Conservation (phyloP, 2,329 filamentous ascomycete species). For the Talaromyces amestolkiae region DNA sequence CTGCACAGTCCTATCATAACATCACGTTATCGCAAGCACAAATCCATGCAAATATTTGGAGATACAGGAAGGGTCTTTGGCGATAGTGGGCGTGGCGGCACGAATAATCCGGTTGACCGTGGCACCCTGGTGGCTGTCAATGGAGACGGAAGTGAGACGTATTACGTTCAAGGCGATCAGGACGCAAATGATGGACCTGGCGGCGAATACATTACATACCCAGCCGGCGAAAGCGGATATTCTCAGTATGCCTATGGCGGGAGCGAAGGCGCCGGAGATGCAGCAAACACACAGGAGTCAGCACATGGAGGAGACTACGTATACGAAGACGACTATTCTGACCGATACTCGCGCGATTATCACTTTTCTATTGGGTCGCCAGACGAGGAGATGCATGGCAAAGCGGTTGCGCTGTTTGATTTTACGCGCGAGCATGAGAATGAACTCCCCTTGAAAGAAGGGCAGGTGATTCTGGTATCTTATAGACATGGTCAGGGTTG, state of each 20-base stretch:
- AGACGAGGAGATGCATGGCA: conserved; percentile 96
- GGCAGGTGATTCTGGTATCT: conserved; percentile 93
- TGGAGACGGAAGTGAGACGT: conserved; percentile 69
- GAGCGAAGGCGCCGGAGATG: conserved; percentile 46
- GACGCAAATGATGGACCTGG: conserved; percentile 65
- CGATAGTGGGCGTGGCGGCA: conserved; percentile 39
- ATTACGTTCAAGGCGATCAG: conserved; percentile 68
- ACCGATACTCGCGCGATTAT: conserved; percentile 84
- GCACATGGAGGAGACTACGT: conserved; percentile 30
- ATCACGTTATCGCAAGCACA: conserved; percentile 81
- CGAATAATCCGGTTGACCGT: conserved; percentile 56
- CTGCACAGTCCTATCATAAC: conserved; percentile 84
- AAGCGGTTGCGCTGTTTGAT: conserved; percentile 91
- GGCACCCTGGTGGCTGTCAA: conserved; percentile 67
- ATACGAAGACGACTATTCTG: conserved; percentile 50
- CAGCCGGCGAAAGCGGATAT: conserved; percentile 61
- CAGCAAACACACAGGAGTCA: conserved; percentile 53
- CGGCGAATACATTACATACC: conserved; percentile 78
- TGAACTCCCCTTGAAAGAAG: conserved; percentile 86
- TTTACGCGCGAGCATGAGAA: conserved; percentile 96
- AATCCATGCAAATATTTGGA: conserved; percentile 52
- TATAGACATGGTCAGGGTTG: conserved; percentile 96
- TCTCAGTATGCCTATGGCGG: conserved; percentile 37
- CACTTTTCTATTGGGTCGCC: conserved; percentile 93
- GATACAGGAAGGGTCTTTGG: conserved; percentile 51